Evolutionary conservation across 257 asterid genomes (phyloP).

Genomic region (Forsythia suspensa): DNA sequence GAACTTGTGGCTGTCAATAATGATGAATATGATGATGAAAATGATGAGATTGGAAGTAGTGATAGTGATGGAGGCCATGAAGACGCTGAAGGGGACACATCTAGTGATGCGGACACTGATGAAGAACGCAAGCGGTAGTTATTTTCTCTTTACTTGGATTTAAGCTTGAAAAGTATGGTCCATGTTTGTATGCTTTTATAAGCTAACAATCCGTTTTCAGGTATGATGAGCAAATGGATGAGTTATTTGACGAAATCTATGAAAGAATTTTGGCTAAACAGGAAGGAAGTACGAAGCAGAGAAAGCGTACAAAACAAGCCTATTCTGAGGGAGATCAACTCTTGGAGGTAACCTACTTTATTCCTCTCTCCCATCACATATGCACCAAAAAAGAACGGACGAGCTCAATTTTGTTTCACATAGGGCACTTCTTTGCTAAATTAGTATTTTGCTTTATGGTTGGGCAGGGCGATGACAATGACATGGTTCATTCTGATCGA

Average conservation of each 20-base stretch:
- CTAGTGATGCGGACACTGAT: slow-evolving; percentile 84
- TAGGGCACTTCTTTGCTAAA: background rate
- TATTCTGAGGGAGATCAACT: slow-evolving; percentile 49
- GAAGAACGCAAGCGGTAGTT: slow-evolving; percentile 76
- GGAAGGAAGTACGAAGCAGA: slow-evolving; percentile 83
- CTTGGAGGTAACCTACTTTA: slow-evolving; percentile 51
- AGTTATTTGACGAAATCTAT: slow-evolving; percentile 78
- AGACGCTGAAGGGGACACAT: slow-evolving; percentile 41
- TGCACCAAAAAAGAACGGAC: background rate
- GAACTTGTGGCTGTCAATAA: slow-evolving; percentile 82
- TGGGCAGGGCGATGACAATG: slow-evolving; percentile 55
- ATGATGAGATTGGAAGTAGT: slow-evolving; percentile 50
- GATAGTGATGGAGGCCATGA: slow-evolving; percentile 55
- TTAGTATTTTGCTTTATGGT: background rate
- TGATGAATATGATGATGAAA: slow-evolving; percentile 61
- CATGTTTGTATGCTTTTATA: background rate
- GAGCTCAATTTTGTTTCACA: background rate
- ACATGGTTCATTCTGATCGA: slow-evolving; percentile 49
- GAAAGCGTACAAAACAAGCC: slow-evolving; percentile 72
- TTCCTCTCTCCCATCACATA: background rate
- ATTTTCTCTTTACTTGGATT: slow-evolving; percentile 6
- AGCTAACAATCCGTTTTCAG: slow-evolving; percentile 41
- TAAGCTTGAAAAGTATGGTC: slow-evolving; percentile 10
- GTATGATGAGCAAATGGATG: slow-evolving; percentile 69
- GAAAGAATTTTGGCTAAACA: slow-evolving; percentile 63